These are phyloP conservation scores for Candida manassasensis DNA, from an alignment of 805 yeast genomes.

Conservation along the genomic window DNA sequence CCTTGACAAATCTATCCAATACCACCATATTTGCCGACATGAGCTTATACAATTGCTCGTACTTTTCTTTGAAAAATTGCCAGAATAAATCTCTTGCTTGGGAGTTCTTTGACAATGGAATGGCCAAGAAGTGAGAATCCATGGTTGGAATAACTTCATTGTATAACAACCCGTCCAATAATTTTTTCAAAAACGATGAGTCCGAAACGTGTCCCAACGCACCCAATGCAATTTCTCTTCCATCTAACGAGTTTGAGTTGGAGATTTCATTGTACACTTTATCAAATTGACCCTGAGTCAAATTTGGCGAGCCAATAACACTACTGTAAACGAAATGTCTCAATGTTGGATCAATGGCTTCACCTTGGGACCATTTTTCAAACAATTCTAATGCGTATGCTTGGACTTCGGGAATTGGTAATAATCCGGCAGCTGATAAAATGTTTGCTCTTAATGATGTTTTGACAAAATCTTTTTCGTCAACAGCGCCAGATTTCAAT, in stretches of 20 bases:
- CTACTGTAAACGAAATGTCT: conserved; percentile 41
- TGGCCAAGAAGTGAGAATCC: conserved; percentile 53
- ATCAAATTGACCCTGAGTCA: conserved; percentile 30
- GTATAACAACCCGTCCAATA: conserved; percentile 39
- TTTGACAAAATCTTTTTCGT: conserved; percentile 22
- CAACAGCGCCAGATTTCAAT: conserved; percentile 12
- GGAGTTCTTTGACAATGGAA: conserved; percentile 43
- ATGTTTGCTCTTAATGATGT: conserved; percentile 34
- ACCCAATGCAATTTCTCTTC: conserved; percentile 52
- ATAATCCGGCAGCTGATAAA: conserved; percentile 37
- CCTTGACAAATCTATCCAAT: conserved; percentile 43
- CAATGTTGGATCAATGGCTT: conserved; percentile 40
- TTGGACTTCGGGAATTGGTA: conserved; percentile 34
- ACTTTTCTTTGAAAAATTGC: conserved; percentile 47
- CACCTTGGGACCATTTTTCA: conserved; percentile 17
- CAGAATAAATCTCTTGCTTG: conserved; percentile 42
- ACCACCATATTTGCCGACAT: conserved; percentile 49
- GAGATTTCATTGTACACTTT: conserved; percentile 43
- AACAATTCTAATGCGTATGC: conserved; percentile 29
- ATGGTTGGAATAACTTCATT: conserved; percentile 47
- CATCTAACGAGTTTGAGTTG: conserved; percentile 51
- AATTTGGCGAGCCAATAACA: conserved; percentile 33
- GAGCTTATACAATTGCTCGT: conserved; percentile 37
- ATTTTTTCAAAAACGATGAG: conserved; percentile 29
- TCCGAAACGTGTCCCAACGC: conserved; percentile 48